A percentile compares a stretch with the other conserved stretches of the same genome.
Conservation (phyloP, 1,284 basidiomycete species). For the Ceratobasidium sp. region DNA sequence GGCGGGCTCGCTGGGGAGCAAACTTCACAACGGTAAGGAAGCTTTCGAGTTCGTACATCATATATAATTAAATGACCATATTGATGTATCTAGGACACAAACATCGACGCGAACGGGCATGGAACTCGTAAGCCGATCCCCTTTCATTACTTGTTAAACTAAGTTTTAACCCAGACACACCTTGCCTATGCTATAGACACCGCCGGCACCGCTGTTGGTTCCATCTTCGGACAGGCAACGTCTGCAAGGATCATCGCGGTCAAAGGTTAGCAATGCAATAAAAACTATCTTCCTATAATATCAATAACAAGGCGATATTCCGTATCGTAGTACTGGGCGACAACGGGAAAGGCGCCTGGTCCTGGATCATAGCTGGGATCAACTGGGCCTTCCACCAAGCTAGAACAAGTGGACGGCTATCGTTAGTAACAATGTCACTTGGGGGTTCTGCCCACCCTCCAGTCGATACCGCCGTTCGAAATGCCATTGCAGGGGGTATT, state of each 20-base stretch:
- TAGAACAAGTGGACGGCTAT: slow-evolving; percentile 24
- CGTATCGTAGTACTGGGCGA: slow-evolving; percentile 78
- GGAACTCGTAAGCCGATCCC: slow-evolving; percentile 36
- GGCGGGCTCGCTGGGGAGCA: slow-evolving; percentile 46
- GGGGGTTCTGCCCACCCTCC: slow-evolving; percentile 22
- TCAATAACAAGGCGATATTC: neutral
- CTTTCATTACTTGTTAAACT: neutral
- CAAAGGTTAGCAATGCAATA: slow-evolving; percentile 64
- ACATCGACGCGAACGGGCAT: slow-evolving; percentile 37
- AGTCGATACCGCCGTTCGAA: slow-evolving; percentile 36
- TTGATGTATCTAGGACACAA: neutral
- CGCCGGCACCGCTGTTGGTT: slow-evolving; percentile 62
- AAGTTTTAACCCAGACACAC: too few species aligned
- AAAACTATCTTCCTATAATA: neutral
- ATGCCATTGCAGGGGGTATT: slow-evolving; percentile 39
- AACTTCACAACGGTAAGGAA: slow-evolving; percentile 14
- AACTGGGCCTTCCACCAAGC: slow-evolving; percentile 59
- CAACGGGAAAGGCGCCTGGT: slow-evolving; percentile 92
- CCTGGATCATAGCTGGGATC: slow-evolving; percentile 41
- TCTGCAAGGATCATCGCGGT: slow-evolving; percentile 92
- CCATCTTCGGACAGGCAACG: slow-evolving; percentile 95
- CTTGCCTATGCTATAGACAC: neutral
- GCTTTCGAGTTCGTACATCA: neutral
- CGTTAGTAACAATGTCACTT: slow-evolving; percentile 37
- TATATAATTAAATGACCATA: neutral